A percentile compares a stretch with the other conserved stretches of the same genome.
phyloP scores from a whole-genome alignment of 1,139 yeast genomes.

The Candida sp. region DNA sequence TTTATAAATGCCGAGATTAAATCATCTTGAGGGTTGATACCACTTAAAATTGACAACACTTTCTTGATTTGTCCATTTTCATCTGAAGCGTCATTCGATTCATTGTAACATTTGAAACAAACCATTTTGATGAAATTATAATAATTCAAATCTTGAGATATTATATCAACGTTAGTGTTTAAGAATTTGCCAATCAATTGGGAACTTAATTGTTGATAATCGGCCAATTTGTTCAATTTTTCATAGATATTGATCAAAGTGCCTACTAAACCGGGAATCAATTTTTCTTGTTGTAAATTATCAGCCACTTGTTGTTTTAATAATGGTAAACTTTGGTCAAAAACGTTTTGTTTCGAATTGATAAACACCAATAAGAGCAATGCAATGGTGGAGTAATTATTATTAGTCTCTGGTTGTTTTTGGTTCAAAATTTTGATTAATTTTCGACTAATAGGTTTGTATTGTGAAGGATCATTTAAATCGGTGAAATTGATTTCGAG shows the following conservation, averaged over 20 bases:
- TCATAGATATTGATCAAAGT: conserved; percentile 49
- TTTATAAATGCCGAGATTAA: conserved; percentile 30
- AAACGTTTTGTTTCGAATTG: conserved; percentile 33
- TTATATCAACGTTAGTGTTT: conserved; percentile 14
- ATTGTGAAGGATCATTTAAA: conserved; percentile 14
- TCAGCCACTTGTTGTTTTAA: conserved; percentile 33
- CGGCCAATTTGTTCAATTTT: conserved; percentile 16
- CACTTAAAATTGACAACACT: conserved; percentile 29
- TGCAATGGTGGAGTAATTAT: conserved; percentile 25
- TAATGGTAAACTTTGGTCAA: conserved; percentile 41
- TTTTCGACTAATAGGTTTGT: conserved; percentile 18
- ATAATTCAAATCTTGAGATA: conserved; percentile 18
- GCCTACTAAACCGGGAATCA: conserved; percentile 43
- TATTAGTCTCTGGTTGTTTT: conserved; percentile 2
- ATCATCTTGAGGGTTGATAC: conserved; percentile 24
- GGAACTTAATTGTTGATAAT: conserved; percentile 17
- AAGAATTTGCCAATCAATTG: conserved; percentile 18
- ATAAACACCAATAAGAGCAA: conserved; percentile 45
- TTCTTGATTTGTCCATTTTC: conserved; percentile 6
- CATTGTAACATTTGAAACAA: conserved; percentile 43
- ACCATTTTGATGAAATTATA: conserved; percentile 43
- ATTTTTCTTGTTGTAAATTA: conserved; percentile 9
- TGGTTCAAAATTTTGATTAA: conserved; percentile 21
- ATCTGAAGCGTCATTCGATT: conserved; percentile 26
- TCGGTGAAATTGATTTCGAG: conserved; percentile 28